Evolutionary conservation across 768 basidiomycete species (phyloP).

Genomic region (Rhizopogon roseolus): DNA sequence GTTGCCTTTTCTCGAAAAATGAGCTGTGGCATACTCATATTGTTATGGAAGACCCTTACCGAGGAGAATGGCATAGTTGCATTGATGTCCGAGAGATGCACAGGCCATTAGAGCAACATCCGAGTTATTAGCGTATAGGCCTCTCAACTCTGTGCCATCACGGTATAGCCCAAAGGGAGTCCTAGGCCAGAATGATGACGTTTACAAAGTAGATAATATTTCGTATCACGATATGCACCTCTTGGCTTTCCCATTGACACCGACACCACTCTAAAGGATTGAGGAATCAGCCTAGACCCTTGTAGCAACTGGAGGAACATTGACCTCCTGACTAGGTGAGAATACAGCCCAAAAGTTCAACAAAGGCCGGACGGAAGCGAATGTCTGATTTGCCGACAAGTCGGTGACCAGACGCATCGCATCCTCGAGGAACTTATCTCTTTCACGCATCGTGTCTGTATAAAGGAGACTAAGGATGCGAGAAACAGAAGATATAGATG

Average conservation of each 20-base stretch:
- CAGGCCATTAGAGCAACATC: conserved; percentile 69
- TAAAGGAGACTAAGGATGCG: background rate
- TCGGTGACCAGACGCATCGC: conserved; percentile 63
- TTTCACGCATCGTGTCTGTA: conserved; percentile 52
- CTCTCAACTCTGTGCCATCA: conserved; percentile 73
- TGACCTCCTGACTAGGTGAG: conserved; percentile 67
- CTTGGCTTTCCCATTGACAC: conserved; percentile 61
- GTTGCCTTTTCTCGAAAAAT: conserved; percentile 44
- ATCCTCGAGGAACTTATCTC: conserved; percentile 60
- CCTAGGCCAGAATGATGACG: conserved; percentile 28
- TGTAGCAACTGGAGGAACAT: background rate
- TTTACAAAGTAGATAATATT: conserved; percentile 1
- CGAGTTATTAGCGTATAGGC: conserved; percentile 63
- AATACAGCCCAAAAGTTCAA: conserved; percentile 83
- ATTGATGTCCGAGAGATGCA: conserved; percentile 52
- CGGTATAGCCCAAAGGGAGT: conserved; percentile 75
- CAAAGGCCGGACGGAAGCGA: conserved; percentile 68
- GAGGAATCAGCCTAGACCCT: background rate
- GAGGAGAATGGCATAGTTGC: conserved; percentile 72
- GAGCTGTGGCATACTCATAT: background rate
- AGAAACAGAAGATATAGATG: background rate
- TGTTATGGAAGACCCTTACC: conserved; percentile 36
- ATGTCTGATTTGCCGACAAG: conserved; percentile 70
- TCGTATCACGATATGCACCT: conserved; percentile 38
- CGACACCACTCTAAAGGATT: conserved; percentile 54